These are phyloP conservation scores for Pythium rhizo-oryzae DNA, from an alignment of 352 stramenopile species.

Conservation along the genomic window DNA sequence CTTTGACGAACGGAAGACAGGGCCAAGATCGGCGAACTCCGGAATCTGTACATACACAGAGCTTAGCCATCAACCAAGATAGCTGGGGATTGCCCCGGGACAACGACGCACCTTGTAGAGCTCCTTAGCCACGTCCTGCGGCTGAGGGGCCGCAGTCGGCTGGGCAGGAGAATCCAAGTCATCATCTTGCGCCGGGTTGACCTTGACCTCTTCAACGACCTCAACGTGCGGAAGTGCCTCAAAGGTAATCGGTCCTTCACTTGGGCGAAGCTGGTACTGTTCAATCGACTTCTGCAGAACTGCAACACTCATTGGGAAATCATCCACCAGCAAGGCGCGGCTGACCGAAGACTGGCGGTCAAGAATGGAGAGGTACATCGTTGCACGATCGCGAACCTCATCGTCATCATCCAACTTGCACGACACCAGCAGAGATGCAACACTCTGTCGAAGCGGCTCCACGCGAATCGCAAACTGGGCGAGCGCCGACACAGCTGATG, in stretches of 20 bases:
- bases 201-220: constrained; percentile 49
- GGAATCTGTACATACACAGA: constrained; percentile 74
- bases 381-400: constrained; percentile 94
- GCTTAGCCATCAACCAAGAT: not conserved
- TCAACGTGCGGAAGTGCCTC: constrained; percentile 85
- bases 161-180: constrained; percentile 36
- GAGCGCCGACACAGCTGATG: constrained; percentile 96
- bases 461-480: constrained; percentile 96
- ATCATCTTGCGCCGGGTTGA: constrained; percentile 36
- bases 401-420: constrained; percentile 98
- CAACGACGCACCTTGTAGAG: constrained; percentile 88
- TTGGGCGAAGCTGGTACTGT: constrained; percentile 81
- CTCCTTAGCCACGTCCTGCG: constrained; percentile 86
- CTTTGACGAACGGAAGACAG: constrained; percentile 93
- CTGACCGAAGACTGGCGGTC: constrained; percentile 60
- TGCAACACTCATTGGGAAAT: constrained; percentile 76
- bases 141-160: constrained; percentile 39
- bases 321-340: constrained; percentile 61
- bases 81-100: not conserved
- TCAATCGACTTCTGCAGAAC: constrained; percentile 88
- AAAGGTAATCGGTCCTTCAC: constrained; percentile 80
- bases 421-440: constrained; percentile 95
- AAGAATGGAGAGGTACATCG: constrained; percentile 85
- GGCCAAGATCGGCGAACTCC: constrained; percentile 93
- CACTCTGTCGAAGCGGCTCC: constrained; percentile 91